Base-by-base conservation (phyloP, 2,329 filamentous ascomycete genomes). In the Pseudocercospora cruenta region DNA sequence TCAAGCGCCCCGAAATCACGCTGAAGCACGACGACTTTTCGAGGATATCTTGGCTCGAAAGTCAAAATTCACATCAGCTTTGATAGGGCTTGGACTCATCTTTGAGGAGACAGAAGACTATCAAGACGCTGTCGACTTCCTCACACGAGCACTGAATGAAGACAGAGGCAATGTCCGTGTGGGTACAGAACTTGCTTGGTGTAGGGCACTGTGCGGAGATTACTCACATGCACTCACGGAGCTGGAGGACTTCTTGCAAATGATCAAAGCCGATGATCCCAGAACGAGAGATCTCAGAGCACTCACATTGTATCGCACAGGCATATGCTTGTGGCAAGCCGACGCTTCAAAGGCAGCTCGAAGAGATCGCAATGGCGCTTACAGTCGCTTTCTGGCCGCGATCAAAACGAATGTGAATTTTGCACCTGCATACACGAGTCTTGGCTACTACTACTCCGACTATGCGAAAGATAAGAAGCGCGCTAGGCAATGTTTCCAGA, bases 21-120 rank as follows among this genome's bases (percentile, higher is more conserved):
- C 89, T 19, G 94, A 98, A 80, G 94, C 95, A 1, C 94, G 92
- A 75, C 79, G 80, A n/a, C 84, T 97, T 0, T 98, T 99, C 71
- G 89, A 97, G 71, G 86, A 86, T 31, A 91, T 98, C 4, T 84
- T 99, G 0, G 83, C 87, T 57, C 87, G 91, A 26, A 93, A 96
- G 64, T 85, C 89, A 1, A 87, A 87, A 2, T 94, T 91, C 0
- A 96, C 93, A 0, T 82, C 88, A 31, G 94, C 94, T 2, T 82
- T 99, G 67, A 91, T 98, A 54, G 95, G 95, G 0, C 88, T 97
- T 36, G 96, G 95, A 1, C 80, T 98, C 24, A 94, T 99, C 47
- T 90, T 94, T 55, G 93, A 97, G 78, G 95, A 98, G 73, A 93
- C 97, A 70, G 91, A 97, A 73, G 91, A 98, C 69, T 97, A 92